Evolutionary conservation across 2,329 filamentous ascomycete genomes (phyloP).

Genomic region (Alternaria dauci): DNA sequence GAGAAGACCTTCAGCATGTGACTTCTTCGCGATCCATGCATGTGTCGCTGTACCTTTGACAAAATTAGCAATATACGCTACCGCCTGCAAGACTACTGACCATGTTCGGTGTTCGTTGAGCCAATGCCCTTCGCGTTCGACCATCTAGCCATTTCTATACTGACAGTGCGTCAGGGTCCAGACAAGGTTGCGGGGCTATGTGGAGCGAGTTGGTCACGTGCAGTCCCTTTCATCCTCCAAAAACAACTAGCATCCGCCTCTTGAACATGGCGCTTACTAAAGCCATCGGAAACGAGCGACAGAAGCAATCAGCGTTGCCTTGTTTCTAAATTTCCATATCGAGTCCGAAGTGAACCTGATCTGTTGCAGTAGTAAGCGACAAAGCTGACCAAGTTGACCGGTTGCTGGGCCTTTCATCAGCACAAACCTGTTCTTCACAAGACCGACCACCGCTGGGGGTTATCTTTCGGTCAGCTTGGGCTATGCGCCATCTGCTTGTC

Average conservation of each 20-base stretch:
- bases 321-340: not conserved
- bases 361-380: not conserved
- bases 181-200: not conserved
- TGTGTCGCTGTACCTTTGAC: not conserved
- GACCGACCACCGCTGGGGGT: not conserved
- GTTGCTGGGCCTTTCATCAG: conserved; percentile 14
- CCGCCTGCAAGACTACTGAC: not conserved
- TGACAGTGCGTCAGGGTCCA: conserved; percentile 1
- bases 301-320: not conserved
- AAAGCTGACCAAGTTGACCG: conserved; percentile 10
- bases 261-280: not conserved
- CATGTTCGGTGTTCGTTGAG: not conserved
- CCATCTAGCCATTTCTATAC: not conserved
- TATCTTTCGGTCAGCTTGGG: not conserved
- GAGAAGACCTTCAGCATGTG: not conserved
- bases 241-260: not conserved
- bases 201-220: conserved; percentile 1
- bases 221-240: not conserved
- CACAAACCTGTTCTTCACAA: conserved; percentile 1
- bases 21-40: not conserved
- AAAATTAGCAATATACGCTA: not conserved
- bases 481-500: not conserved
- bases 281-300: not conserved
- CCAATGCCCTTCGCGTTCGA: not conserved
- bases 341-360: not conserved